phyloP scores from a whole-genome alignment of 345 rosid species.

The Sonneratia caseolaris region DNA sequence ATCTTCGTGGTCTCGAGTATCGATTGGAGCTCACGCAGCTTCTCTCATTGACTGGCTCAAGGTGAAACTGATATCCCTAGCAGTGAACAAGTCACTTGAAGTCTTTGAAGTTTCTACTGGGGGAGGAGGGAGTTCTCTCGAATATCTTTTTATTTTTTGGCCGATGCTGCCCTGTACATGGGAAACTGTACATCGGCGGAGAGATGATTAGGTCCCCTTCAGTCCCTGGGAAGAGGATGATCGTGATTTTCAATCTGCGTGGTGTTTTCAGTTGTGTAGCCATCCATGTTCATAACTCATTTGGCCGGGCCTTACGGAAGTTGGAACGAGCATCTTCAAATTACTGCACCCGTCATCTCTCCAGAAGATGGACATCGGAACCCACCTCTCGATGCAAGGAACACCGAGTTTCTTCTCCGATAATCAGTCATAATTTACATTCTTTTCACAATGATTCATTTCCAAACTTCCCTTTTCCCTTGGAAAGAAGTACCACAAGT shows the following conservation, averaged over 20 bases:
- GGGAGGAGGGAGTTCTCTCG: background rate
- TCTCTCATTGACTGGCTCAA: constrained; percentile 39
- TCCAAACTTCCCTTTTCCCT: too few species aligned
- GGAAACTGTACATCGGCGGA: background rate
- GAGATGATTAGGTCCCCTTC: background rate
- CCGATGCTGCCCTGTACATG: background rate
- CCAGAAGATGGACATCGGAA: background rate
- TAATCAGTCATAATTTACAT: background rate
- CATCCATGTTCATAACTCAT: background rate
- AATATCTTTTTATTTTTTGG: background rate
- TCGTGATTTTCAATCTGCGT: too few species aligned
- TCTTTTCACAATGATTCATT: background rate
- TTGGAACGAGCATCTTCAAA: background rate
- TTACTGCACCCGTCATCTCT: background rate
- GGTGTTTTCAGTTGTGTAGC: too few species aligned
- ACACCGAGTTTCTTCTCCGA: too few species aligned
- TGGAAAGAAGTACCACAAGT: too few species aligned
- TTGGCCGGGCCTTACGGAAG: background rate
- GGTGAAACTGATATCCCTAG: constrained; percentile 27
- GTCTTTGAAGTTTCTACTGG: background rate
- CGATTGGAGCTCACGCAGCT: constrained; percentile 76
- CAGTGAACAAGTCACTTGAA: constrained; percentile 16
- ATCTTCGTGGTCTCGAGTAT: constrained; percentile 82
- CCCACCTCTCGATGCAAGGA: background rate
- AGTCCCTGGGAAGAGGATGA: background rate